Conservation (phyloP, 192 early-diverging fungal species). For the Physocladia obscura region DNA sequence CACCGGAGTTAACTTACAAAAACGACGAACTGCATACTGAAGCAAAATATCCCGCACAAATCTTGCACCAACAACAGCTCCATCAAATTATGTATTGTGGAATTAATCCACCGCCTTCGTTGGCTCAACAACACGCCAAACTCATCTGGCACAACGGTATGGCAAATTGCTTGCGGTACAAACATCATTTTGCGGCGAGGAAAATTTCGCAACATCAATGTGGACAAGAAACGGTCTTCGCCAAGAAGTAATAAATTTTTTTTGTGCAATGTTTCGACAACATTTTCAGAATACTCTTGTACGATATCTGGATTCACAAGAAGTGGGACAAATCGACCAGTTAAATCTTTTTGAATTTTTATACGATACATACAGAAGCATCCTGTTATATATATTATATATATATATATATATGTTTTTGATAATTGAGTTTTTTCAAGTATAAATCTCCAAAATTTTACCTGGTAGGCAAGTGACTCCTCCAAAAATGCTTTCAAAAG, state of each 20-base stretch:
- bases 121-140: conserved; percentile 83
- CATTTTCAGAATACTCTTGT: conserved; percentile 51
- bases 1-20: conserved; percentile 23
- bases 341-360: conserved; percentile 55
- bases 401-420: too few relatives aligned
- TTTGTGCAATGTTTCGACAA: conserved; percentile 75
- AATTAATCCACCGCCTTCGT: conserved; percentile 95
- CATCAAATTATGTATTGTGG: conserved; percentile 92
- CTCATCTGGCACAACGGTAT: conserved; percentile 87
- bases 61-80: conserved; percentile 83
- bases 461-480: conserved; percentile 96
- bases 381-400: conserved; percentile 36
- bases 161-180: conserved; percentile 87
- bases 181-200: conserved; percentile 95
- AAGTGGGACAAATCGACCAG: conserved; percentile 63
- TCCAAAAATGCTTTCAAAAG: conserved; percentile 95
- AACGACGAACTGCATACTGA: conserved; percentile 76
- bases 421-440: too few relatives aligned
- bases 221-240: conserved; percentile 96
- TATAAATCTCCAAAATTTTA: conserved; percentile 84
- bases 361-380: conserved; percentile 99
- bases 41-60: conserved; percentile 95
- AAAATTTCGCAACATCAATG: conserved; percentile 92
- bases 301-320: conserved; percentile 84
- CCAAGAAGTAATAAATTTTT: conserved; percentile 90